Evolutionary conservation across 2,329 filamentous ascomycete species (phyloP), one percentile per base, ranked within the genome.

Genomic region (Stagonosporopsis tanaceti): DNA sequence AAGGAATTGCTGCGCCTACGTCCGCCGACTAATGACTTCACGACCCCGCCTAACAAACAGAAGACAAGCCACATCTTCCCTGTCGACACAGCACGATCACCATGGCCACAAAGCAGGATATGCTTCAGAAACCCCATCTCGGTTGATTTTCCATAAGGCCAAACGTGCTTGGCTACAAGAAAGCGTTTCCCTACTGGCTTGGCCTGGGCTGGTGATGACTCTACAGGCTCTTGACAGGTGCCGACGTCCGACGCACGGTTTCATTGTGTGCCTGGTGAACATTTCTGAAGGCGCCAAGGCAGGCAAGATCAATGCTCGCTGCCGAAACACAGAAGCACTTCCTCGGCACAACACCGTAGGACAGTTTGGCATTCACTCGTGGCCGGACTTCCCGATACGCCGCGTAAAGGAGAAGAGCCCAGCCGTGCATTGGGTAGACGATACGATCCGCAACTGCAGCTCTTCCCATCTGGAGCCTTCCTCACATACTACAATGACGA

Each of bases 151-250:
- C 41, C 41, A 34, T 17, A 35, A 58, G 37, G 47, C 59, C 44
- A 65, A 65, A 63, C 60, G 40, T 57, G 58, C 67, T 69, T 69
- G 67, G 67, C 64, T 66, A 51, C 65, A 22, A 51, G 52, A 30
- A 59, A 48, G 55, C 51, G 64, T 66, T 64, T 67, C 64, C 59
- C 54, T 44, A 50, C 25, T 40, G 45, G 47, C 65, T 67, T 68
- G 65, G 63, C 64, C 27, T 47, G 38, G 42, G 52, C 47, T 25
- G 30, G 50, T 25, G 41, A 25, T 47, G 27, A 47, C 41, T 55
- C 40, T 39, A 17, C 39, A 54, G 44, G 46, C 58, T 30, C 27
- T 9, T 50, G 52, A 62, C 44, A 59, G 58, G 58, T 61, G 58
- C 47, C 60, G 55, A 61, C 45, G 57, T 50, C 56, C 52, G 41